Evolutionary conservation across 148 eudicot genomes (phyloP).

Genomic region (Cornus kousa): DNA sequence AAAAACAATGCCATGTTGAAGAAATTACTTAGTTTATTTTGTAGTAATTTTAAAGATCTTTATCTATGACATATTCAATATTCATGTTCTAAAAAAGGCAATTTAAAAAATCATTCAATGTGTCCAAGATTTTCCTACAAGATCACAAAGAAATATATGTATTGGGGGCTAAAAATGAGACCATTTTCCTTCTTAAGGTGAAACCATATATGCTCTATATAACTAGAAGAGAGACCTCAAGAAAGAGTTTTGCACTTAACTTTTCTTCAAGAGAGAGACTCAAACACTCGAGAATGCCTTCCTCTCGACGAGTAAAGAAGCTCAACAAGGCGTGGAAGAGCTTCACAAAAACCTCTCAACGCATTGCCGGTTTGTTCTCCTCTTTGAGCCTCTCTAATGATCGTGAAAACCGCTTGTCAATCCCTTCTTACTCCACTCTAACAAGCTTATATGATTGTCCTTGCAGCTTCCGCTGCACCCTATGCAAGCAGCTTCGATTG

Average conservation of each 20-base stretch:
- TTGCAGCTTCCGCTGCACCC: background rate
- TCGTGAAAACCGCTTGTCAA: background rate
- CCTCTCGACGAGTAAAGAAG: background rate
- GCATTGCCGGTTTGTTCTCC: background rate
- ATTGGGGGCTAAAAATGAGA: too few species aligned
- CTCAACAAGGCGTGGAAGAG: constrained; percentile 2
- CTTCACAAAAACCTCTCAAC: background rate
- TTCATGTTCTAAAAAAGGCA: background rate
- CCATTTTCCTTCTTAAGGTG: background rate
- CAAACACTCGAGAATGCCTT: background rate
- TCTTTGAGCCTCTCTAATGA: too few species aligned
- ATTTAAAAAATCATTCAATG: too few species aligned
- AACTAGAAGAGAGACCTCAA: background rate
- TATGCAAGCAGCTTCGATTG: background rate
- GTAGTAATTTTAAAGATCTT: too few species aligned
- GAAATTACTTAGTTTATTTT: background rate
- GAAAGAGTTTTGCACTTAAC: background rate
- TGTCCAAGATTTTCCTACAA: too few species aligned
- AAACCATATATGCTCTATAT: background rate
- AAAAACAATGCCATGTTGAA: too few species aligned
- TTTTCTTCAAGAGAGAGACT: background rate
- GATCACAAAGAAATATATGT: too few species aligned
- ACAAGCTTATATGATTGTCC: background rate
- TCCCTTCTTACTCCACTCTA: background rate
- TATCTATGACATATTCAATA: too few species aligned